A percentile compares a stretch with the other conserved stretches of the same genome.
Evolutionary conservation across 2,329 filamentous ascomycete species (phyloP).

Genomic region (Epichloe typhina): DNA sequence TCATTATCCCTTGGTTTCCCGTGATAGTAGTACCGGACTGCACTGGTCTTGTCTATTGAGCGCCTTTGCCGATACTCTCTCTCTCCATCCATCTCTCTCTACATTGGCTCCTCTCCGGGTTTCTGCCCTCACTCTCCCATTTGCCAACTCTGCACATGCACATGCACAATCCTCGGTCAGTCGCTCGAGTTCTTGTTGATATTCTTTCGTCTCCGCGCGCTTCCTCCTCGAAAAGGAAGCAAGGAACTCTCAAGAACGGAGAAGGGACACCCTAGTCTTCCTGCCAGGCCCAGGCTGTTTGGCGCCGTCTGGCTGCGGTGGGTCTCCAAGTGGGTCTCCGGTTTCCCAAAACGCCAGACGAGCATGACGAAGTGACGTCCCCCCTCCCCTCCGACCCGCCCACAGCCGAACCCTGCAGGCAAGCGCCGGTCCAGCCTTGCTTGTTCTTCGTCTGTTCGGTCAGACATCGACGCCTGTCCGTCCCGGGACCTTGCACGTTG

Average conservation of each 20-base stretch:
- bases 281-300: background rate
- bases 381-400: slow-evolving; percentile 4
- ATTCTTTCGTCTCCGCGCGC: slow-evolving; percentile 1
- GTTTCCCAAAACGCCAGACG: slow-evolving; percentile 1
- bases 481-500: background rate
- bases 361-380: background rate
- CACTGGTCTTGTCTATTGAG: background rate
- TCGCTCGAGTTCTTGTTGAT: too few relatives aligned
- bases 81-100: too few relatives aligned
- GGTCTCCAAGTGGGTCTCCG: slow-evolving; percentile 4
- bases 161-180: too few relatives aligned
- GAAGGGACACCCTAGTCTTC: background rate
- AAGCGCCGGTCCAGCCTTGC: slow-evolving; percentile 7
- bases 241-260: slow-evolving; percentile 5
- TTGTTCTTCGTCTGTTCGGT: background rate
- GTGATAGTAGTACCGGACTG: background rate
- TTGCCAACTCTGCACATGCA: background rate
- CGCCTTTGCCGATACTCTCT: background rate
- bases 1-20: slow-evolving; percentile 5
- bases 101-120: too few relatives aligned
- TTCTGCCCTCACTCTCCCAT: background rate
- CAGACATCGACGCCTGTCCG: background rate
- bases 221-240: slow-evolving; percentile 9
- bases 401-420: slow-evolving; percentile 6
- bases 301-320: slow-evolving; percentile 1